Conservation (phyloP, 75 land plant genomes). For the Picea glauca region DNA sequence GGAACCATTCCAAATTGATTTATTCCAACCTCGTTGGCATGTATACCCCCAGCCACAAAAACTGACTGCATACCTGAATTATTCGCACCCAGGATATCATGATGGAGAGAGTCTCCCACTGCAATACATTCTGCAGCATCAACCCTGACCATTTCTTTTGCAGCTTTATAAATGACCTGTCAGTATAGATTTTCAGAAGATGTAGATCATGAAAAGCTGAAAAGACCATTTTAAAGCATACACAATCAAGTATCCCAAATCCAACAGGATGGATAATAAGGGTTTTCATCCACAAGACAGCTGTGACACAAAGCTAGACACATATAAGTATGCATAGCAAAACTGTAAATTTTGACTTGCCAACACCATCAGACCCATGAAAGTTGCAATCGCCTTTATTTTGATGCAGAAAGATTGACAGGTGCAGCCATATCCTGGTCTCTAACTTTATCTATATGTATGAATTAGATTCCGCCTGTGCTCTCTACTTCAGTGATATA, state of each 20-base stretch:
- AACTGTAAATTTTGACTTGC: not conserved
- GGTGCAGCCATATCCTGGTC: too few species aligned
- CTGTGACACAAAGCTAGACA: not conserved
- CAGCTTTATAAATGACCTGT: conserved; percentile 73
- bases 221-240: not conserved
- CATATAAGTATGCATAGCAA: not conserved
- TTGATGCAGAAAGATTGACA: too few species aligned
- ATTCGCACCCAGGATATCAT: conserved; percentile 84
- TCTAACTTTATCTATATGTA: too few species aligned
- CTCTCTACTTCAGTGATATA: too few species aligned
- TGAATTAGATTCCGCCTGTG: too few species aligned
- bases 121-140: conserved; percentile 60
- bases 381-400: not conserved
- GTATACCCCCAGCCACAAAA: conserved; percentile 79
- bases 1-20: conserved; percentile 49
- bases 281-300: not conserved
- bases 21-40: conserved; percentile 76
- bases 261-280: not conserved
- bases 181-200: not conserved
- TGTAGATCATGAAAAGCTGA: not conserved
- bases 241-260: not conserved
- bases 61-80: conserved; percentile 59
- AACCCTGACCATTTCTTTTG: conserved; percentile 49
- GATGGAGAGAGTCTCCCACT: conserved; percentile 85
- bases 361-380: not conserved